Conservation (phyloP, 2,329 filamentous ascomycete genomes). For the Epichloe festucae region DNA sequence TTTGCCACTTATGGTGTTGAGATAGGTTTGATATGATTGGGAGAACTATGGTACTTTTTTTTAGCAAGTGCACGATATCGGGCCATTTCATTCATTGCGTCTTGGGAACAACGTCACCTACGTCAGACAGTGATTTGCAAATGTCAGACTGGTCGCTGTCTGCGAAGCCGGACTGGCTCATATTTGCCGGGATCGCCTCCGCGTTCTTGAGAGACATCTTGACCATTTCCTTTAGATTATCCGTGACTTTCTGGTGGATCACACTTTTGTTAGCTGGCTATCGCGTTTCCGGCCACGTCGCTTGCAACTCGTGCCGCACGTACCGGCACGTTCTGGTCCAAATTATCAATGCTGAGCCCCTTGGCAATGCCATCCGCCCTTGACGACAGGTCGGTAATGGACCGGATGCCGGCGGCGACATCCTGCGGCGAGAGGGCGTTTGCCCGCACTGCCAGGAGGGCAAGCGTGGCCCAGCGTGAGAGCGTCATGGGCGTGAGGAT, state of each 20-base stretch:
- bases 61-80: background rate
- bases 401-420: background rate
- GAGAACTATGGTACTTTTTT: slow-evolving; percentile 5
- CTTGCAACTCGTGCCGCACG: background rate
- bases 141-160: slow-evolving; percentile 7
- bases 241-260: background rate
- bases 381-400: slow-evolving; percentile 7
- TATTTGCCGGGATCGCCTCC: background rate
- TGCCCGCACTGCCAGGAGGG: background rate
- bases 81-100: background rate
- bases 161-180: background rate
- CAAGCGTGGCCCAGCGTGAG: background rate
- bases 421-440: background rate
- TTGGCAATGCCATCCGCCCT: slow-evolving; percentile 2
- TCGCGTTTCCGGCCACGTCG: background rate
- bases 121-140: slow-evolving; percentile 7
- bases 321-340: background rate
- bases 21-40: slow-evolving; percentile 6
- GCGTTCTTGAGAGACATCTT: background rate
- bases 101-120: background rate
- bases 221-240: background rate
- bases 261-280: background rate
- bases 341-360: background rate
- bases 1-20: slow-evolving; percentile 8
- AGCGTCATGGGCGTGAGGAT: too few relatives aligned